A percentile compares a stretch with the other conserved stretches of the same genome.
Evolutionary conservation across 2,329 filamentous ascomycete genomes (phyloP).

Genomic region (Hawksworthiomyces lignivorus): DNA sequence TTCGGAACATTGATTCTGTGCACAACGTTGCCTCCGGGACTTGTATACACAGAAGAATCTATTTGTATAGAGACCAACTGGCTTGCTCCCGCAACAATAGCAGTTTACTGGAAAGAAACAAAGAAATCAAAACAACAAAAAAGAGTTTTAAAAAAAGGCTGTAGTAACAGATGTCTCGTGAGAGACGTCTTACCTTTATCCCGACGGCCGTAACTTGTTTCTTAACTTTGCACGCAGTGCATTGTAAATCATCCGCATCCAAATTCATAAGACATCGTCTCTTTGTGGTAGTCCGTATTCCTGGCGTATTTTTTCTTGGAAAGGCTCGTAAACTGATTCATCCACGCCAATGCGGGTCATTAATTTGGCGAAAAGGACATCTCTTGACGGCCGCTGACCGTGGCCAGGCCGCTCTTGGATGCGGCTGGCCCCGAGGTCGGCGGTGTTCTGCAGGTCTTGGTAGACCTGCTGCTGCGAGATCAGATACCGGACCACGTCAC

Average conservation of each 20-base stretch:
- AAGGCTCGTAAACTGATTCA: constrained; percentile 4
- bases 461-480: constrained; percentile 9
- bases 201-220: no score
- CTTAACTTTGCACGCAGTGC: no score
- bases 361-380: constrained; percentile 8
- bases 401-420: no score
- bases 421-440: not conserved
- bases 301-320: constrained; percentile 13
- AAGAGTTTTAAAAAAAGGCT: not conserved
- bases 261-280: not conserved
- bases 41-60: no score
- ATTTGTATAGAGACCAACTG: no score
- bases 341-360: constrained; percentile 12
- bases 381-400: not conserved
- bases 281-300: constrained; percentile 8
- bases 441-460: constrained; percentile 1
- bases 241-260: no score
- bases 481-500: constrained; percentile 11
- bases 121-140: not conserved
- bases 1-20: no score
- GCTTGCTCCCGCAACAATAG: no score
- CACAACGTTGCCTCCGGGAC: no score
- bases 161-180: not conserved
- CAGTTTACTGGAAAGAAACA: no score
- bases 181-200: not conserved